phyloP scores from a whole-genome alignment of 768 basidiomycete genomes.

The Hypsizygus marmoreus region DNA sequence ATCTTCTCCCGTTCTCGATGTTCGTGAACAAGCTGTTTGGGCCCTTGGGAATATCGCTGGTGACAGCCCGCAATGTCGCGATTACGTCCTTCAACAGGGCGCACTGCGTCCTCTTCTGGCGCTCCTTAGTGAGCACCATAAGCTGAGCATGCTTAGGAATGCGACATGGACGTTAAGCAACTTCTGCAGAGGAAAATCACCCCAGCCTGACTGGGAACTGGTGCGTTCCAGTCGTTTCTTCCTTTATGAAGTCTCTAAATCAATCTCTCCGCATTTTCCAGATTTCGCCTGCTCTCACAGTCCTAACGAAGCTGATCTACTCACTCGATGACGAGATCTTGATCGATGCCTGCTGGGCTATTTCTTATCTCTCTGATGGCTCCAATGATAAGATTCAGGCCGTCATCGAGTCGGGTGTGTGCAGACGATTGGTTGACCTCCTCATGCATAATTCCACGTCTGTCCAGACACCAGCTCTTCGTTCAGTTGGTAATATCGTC shows the following conservation, averaged over 20 bases:
- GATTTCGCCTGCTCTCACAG: conserved; percentile 97
- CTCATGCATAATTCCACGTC: conserved; percentile 94
- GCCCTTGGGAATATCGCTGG: conserved; percentile 99
- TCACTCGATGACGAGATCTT: conserved; percentile 98
- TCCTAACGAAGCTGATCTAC: conserved; percentile 97
- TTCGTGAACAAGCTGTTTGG: conserved; percentile 99
- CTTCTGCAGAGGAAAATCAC: conserved; percentile 97
- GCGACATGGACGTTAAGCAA: conserved; percentile 99
- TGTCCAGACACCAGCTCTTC: conserved; percentile 97
- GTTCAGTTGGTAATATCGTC: conserved; percentile 98
- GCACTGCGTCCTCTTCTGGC: conserved; percentile 91
- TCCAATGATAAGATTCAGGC: conserved; percentile 99
- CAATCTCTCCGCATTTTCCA: too few relatives aligned
- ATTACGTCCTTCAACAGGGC: conserved; percentile 93
- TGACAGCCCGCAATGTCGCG: conserved; percentile 95
- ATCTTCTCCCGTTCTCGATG: conserved; percentile 92
- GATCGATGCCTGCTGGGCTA: conserved; percentile 99
- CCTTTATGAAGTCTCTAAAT: too few relatives aligned
- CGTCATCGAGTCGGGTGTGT: conserved; percentile 97
- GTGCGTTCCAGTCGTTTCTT: conserved; percentile 46
- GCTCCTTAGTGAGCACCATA: conserved; percentile 93
- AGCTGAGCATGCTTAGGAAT: conserved; percentile 97
- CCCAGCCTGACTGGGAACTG: conserved; percentile 97
- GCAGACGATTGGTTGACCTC: conserved; percentile 94
- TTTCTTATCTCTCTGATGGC: conserved; percentile 98